Evolutionary conservation across 805 yeast genomes (phyloP).

Genomic region (Saturnispora gosingensis): DNA sequence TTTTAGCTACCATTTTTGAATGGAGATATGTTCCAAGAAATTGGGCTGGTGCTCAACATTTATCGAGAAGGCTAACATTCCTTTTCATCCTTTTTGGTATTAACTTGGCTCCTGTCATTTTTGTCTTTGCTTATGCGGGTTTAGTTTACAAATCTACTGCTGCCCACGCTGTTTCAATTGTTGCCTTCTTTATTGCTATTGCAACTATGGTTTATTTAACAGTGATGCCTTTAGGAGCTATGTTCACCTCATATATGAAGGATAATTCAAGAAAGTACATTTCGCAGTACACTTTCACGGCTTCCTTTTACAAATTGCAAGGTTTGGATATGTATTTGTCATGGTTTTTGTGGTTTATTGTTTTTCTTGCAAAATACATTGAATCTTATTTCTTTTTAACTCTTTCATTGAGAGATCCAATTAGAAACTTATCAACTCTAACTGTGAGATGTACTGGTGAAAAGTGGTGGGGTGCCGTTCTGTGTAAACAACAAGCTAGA

Average conservation of each 20-base stretch:
- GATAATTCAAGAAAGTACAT: slow-evolving; percentile 80
- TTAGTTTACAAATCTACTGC: slow-evolving; percentile 55
- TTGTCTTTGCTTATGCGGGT: slow-evolving; percentile 75
- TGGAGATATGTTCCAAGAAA: slow-evolving; percentile 95
- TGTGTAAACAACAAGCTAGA: slow-evolving; percentile 82
- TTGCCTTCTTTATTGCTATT: slow-evolving; percentile 82
- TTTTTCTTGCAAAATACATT: slow-evolving; percentile 76
- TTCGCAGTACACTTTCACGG: slow-evolving; percentile 93
- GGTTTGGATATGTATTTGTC: slow-evolving; percentile 97
- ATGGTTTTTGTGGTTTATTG: slow-evolving; percentile 79
- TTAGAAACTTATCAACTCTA: slow-evolving; percentile 77
- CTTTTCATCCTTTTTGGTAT: slow-evolving; percentile 53
- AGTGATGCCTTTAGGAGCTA: slow-evolving; percentile 92
- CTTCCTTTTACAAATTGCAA: slow-evolving; percentile 67
- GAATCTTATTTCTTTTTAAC: slow-evolving; percentile 93
- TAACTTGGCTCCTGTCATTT: slow-evolving; percentile 81
- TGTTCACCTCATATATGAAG: slow-evolving; percentile 87
- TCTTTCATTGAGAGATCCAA: slow-evolving; percentile 87
- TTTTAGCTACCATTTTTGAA: slow-evolving; percentile 81
- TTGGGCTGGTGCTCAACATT: slow-evolving; percentile 99
- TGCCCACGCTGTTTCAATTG: slow-evolving; percentile 72
- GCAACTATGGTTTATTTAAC: slow-evolving; percentile 80
- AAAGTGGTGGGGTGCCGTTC: slow-evolving; percentile 65
- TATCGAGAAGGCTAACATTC: slow-evolving; percentile 78
- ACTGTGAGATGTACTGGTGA: slow-evolving; percentile 95